Evolutionary conservation across 495 filamentous ascomycete genomes (phyloP).

Genomic region (Hypoxylon fragiforme): DNA sequence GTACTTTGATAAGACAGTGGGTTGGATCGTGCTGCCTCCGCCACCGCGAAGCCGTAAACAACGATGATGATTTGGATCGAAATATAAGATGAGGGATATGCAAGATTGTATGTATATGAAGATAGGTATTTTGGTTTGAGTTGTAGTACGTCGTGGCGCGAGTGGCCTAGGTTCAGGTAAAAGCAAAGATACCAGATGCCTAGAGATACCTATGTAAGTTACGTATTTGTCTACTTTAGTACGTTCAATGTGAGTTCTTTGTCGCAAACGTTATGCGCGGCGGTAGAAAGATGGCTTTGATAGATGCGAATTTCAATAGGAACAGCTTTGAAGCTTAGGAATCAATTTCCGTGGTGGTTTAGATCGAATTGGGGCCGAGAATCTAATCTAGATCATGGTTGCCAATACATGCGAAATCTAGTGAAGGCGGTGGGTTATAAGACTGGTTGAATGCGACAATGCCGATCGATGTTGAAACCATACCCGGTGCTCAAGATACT

Average conservation of each 20-base stretch:
- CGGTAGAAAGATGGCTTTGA: slow-evolving; percentile 16
- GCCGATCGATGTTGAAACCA: slow-evolving; percentile 13
- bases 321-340: slow-evolving; percentile 4
- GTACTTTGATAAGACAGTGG: too few species aligned
- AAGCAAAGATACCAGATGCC: background rate
- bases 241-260: slow-evolving; percentile 30
- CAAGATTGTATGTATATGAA: too few species aligned
- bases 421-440: slow-evolving; percentile 11
- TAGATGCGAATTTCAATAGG: slow-evolving; percentile 18
- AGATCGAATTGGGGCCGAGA: slow-evolving; percentile 20
- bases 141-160: slow-evolving; percentile 14
- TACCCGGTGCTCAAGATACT: slow-evolving; percentile 16
- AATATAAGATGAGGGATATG: too few species aligned
- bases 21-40: too few species aligned
- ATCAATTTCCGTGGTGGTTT: slow-evolving; percentile 11
- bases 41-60: background rate
- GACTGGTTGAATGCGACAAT: slow-evolving; percentile 24
- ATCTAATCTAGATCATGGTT: slow-evolving; percentile 31
- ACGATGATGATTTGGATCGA: background rate
- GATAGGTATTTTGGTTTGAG: too few species aligned
- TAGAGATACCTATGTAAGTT: slow-evolving; percentile 6
- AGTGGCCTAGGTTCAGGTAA: slow-evolving; percentile 9
- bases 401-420: slow-evolving; percentile 22
- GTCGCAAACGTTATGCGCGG: slow-evolving; percentile 31
- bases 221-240: slow-evolving; percentile 34